Evolutionary conservation across 257 asterid species (phyloP).

Genomic region (Lycium ferocissimum): DNA sequence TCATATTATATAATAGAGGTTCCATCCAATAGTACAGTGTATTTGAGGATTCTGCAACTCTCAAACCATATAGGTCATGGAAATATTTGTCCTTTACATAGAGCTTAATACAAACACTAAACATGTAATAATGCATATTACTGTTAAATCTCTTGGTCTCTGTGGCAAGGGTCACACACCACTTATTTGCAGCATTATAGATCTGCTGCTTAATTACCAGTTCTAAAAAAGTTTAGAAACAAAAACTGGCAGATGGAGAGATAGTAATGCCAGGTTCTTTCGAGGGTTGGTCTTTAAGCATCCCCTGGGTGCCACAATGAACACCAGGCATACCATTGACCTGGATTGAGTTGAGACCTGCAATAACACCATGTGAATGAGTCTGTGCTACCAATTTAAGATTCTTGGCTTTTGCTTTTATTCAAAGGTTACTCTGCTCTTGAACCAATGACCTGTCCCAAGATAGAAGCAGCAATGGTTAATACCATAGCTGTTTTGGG

Average conservation of each 20-base stretch:
- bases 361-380: slow-evolving; percentile 29
- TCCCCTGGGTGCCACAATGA: slow-evolving; percentile 45
- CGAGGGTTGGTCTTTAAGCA: slow-evolving; percentile 47
- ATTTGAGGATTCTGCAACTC: slow-evolving; percentile 15
- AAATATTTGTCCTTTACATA: neutral
- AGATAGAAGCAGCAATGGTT: slow-evolving; percentile 72
- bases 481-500: slow-evolving; percentile 81
- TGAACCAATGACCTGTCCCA: slow-evolving; percentile 80
- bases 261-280: slow-evolving; percentile 41
- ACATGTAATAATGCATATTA: slow-evolving; percentile 16
- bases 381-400: slow-evolving; percentile 42
- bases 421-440: slow-evolving; percentile 70
- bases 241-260: slow-evolving; percentile 55
- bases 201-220: neutral
- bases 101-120: slow-evolving; percentile 18
- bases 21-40: slow-evolving; percentile 7
- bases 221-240: slow-evolving; percentile 49
- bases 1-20: neutral
- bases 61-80: neutral
- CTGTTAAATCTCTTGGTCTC: slow-evolving; percentile 21
- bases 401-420: slow-evolving; percentile 54
- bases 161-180: neutral
- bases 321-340: slow-evolving; percentile 40
- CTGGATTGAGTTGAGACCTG: slow-evolving; percentile 32
- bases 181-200: slow-evolving; percentile 23